Evolutionary conservation across 345 rosid species (phyloP), one percentile per base, ranked within the genome.

Genomic region (Stellera chamaejasme): DNA sequence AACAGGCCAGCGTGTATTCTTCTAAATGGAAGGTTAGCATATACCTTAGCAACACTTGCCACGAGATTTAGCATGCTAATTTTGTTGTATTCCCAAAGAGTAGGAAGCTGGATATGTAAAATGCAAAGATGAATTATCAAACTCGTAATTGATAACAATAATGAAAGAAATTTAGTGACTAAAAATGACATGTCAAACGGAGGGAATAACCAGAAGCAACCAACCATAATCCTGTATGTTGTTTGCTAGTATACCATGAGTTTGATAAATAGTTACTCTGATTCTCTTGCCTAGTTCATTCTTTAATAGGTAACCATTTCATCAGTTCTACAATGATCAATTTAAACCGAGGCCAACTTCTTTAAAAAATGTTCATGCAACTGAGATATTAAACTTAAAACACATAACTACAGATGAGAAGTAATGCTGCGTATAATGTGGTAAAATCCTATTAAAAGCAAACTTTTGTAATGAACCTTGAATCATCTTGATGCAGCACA

Each of bases 11-110:
- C 14, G 9, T 6, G 12, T 15, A 52, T 11, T 12, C 15, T 12
- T 27, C 6, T 12, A 52, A n/a, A 52, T 32, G 39, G 9, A 5
- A 52, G 25, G 16, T 14, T 5, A 27, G 10, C 39, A 27, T 47
- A 25, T 82, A 93, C 99, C 95, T 87, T 82, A 54, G 77, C 84
- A 58, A 89, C 62, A 61, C 82, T 84, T 13, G 96, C 89, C 66
- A 71, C 87, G 59, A 89, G 91, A 81, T 89, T 89, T 52, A 93
- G 81, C 85, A 93, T 75, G 79, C 99, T 89, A 85, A 71, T 79
- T 73, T 73, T 83, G 70, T 87, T 93, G 80, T 87, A 77, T 52
- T 87, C 88, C 96, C 97, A 93, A 61, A 87, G 74, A 4, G 77
- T 84, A 48, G 88, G 84, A 78, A 93, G 85, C 96, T 93, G 83